phyloP scores from a whole-genome alignment of 768 basidiomycete species.

The Suillus variegatus region DNA sequence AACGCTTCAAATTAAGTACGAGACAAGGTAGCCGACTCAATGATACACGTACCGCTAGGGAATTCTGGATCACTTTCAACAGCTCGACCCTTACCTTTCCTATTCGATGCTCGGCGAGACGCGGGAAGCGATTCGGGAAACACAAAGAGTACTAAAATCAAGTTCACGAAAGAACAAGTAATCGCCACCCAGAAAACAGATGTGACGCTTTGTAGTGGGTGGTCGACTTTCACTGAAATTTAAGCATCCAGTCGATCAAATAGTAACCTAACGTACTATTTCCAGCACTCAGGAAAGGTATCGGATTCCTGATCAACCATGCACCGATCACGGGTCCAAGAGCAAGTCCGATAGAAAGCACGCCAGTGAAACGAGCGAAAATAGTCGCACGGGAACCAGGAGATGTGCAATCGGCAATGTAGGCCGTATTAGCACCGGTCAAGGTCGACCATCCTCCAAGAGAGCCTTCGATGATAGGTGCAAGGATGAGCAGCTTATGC shows the following conservation, averaged over 20 bases:
- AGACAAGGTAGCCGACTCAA: background rate
- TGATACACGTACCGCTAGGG: conserved; percentile 16
- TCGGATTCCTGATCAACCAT: conserved; percentile 48
- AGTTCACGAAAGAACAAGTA: conserved; percentile 43
- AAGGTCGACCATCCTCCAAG: conserved; percentile 77
- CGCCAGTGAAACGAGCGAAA: conserved; percentile 70
- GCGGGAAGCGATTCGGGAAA: conserved; percentile 56
- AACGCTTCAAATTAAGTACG: conserved; percentile 1
- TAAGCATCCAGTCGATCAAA: conserved; percentile 12
- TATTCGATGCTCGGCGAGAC: conserved; percentile 25
- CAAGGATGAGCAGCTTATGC: conserved; percentile 73
- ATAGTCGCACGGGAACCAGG: conserved; percentile 74
- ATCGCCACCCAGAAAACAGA: conserved; percentile 58
- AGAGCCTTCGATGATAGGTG: conserved; percentile 78
- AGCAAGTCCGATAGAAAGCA: conserved; percentile 76
- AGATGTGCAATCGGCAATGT: conserved; percentile 79
- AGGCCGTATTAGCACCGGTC: conserved; percentile 65
- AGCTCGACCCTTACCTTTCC: conserved; percentile 33
- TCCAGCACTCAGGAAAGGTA: conserved; percentile 31
- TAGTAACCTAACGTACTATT: conserved; percentile 17
- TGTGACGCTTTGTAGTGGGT: conserved; percentile 40
- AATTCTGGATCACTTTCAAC: conserved; percentile 13
- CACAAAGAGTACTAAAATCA: conserved; percentile 63
- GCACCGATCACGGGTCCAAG: conserved; percentile 73
- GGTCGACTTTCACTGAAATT: conserved; percentile 20